Evolutionary conservation across 495 filamentous ascomycete species (phyloP).

Genomic region (Lasiosphaeriaceae sp.): DNA sequence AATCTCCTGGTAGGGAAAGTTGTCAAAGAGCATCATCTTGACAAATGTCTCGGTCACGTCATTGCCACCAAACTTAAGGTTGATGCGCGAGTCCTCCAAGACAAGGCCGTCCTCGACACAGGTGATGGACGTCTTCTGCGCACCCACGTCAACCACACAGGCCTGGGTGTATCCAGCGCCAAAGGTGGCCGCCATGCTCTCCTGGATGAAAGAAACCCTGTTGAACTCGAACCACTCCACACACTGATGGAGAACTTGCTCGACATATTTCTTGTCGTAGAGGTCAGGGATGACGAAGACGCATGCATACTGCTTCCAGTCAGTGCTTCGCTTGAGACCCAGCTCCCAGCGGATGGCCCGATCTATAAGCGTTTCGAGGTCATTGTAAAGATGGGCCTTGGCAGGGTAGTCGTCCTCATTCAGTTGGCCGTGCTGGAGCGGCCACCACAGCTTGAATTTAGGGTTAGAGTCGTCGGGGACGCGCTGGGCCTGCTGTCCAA

Average conservation of each 20-base stretch:
- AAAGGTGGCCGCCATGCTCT: constrained; percentile 89
- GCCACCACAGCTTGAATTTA: constrained; percentile 88
- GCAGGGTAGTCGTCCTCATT: constrained; percentile 85
- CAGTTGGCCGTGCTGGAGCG: constrained; percentile 77
- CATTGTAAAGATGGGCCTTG: constrained; percentile 71
- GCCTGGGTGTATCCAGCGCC: constrained; percentile 91
- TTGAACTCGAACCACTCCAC: constrained; percentile 85
- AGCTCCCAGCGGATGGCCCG: constrained; percentile 80
- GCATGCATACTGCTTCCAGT: constrained; percentile 88
- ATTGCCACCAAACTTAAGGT: constrained; percentile 86
- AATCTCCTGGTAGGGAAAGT: constrained; percentile 91
- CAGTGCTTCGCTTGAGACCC: constrained; percentile 67
- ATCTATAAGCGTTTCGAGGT: constrained; percentile 82
- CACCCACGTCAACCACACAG: constrained; percentile 94
- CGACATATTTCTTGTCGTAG: constrained; percentile 90
- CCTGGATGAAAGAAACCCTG: constrained; percentile 88
- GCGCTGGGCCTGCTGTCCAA: constrained; percentile 75
- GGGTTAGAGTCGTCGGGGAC: constrained; percentile 88
- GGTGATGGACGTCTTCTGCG: constrained; percentile 95
- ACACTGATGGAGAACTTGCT: constrained; percentile 74
- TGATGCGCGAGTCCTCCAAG: constrained; percentile 83
- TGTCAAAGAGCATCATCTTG: constrained; percentile 94
- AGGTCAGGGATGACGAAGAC: constrained; percentile 94
- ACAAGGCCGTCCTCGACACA: constrained; percentile 97
- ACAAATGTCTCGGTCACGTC: constrained; percentile 93